Conservation (phyloP, 495 filamentous ascomycete genomes). For the Acidomyces sp. region DNA sequence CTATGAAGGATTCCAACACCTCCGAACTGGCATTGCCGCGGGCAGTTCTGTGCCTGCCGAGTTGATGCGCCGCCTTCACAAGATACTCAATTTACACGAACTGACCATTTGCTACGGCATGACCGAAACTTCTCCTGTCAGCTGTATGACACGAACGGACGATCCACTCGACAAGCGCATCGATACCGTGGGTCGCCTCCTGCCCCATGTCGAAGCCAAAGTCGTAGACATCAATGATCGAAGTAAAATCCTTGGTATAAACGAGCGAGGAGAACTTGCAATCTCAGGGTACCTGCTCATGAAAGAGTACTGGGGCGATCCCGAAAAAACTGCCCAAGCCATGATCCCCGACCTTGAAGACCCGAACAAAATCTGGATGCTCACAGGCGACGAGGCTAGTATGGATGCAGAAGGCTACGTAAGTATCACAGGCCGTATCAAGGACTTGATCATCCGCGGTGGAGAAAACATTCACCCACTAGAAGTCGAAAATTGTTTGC, state of each 20-base stretch:
- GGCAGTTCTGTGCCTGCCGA: slow-evolving; percentile 71
- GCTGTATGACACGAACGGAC: slow-evolving; percentile 72
- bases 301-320: slow-evolving; percentile 78
- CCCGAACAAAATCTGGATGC: slow-evolving; percentile 54
- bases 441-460: slow-evolving; percentile 85
- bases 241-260: slow-evolving; percentile 44
- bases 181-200: slow-evolving; percentile 56
- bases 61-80: slow-evolving; percentile 71
- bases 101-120: slow-evolving; percentile 96
- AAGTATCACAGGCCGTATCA: slow-evolving; percentile 56
- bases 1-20: slow-evolving; percentile 47
- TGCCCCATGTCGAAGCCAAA: slow-evolving; percentile 81
- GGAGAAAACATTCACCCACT: slow-evolving; percentile 95
- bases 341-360: slow-evolving; percentile 43
- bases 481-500: slow-evolving; percentile 85
- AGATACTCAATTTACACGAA: slow-evolving; percentile 62
- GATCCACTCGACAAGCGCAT: slow-evolving; percentile 74
- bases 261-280: slow-evolving; percentile 66
- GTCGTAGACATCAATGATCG: slow-evolving; percentile 55
- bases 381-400: slow-evolving; percentile 81
- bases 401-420: slow-evolving; percentile 66
- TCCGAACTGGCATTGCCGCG: slow-evolving; percentile 85
- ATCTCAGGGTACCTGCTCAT: slow-evolving; percentile 78
- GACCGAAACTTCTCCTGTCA: slow-evolving; percentile 94
- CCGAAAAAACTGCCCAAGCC: slow-evolving; percentile 54